A percentile compares a stretch with the other conserved stretches of the same genome.
These are phyloP conservation scores for Dictyostelium capitatum DNA, from an alignment of 78 protist species.

Conservation along the genomic window DNA sequence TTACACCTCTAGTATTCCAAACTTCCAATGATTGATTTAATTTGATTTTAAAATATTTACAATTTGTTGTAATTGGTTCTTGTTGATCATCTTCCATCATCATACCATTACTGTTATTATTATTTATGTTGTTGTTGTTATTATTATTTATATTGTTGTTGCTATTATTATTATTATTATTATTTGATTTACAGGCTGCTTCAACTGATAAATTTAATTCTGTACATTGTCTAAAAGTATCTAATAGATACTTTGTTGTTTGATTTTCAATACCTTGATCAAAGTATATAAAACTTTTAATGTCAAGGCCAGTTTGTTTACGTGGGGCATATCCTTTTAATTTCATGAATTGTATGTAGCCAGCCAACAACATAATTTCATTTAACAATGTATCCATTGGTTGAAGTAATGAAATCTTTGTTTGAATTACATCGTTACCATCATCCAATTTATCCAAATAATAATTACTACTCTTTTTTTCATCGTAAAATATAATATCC, in stretches of 20 bases:
- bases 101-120: not conserved
- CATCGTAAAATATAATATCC: constrained; percentile 11
- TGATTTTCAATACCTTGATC: constrained; percentile 12
- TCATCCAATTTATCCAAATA: constrained; percentile 1
- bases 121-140: not conserved
- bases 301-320: constrained; percentile 6
- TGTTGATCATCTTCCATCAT: not conserved
- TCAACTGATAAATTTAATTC: not conserved
- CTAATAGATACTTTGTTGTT: constrained; percentile 2
- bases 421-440: not conserved
- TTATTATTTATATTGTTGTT: not conserved
- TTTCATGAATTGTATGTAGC: constrained; percentile 12
- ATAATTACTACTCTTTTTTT: not conserved
- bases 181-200: not conserved
- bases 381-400: not conserved
- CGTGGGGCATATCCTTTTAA: not conserved
- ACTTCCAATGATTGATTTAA: not conserved
- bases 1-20: constrained; percentile 12
- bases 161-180: not conserved
- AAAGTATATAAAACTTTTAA: not conserved
- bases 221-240: not conserved
- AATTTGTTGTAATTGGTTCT: not conserved
- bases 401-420: not conserved
- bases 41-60: not conserved
- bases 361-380: constrained; percentile 14